Conservation (phyloP, 1,284 basidiomycete genomes). For the Melampsora larici-populina region DNA sequence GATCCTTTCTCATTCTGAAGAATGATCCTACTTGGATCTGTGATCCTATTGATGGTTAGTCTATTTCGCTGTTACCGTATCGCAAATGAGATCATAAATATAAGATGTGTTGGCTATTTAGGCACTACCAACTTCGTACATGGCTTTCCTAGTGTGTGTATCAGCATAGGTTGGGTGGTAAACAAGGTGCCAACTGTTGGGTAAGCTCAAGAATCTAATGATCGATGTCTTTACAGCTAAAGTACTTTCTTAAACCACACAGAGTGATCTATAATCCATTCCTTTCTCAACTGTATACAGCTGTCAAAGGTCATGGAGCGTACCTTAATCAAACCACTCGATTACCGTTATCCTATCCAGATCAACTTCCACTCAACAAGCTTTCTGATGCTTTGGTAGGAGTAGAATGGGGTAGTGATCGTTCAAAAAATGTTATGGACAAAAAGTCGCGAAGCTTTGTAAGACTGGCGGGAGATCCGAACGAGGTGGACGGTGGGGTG, state of each 20-base stretch:
- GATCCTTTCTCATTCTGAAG: slow-evolving; percentile 39
- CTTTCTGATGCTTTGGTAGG: slow-evolving; percentile 79
- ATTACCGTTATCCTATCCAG: slow-evolving; percentile 65
- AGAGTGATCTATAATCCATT: slow-evolving; percentile 89
- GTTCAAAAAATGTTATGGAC: slow-evolving; percentile 62
- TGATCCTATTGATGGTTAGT: slow-evolving; percentile 40
- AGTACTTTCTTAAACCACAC: neutral
- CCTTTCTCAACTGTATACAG: slow-evolving; percentile 79
- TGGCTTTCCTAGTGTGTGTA: slow-evolving; percentile 81
- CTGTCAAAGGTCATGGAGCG: slow-evolving; percentile 72
- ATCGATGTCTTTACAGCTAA: neutral
- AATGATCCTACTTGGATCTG: slow-evolving; percentile 28
- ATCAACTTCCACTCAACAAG: slow-evolving; percentile 68
- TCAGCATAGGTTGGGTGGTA: slow-evolving; percentile 85
- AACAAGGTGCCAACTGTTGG: slow-evolving; percentile 73
- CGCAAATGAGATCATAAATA: slow-evolving; percentile 21
- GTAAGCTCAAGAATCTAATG: slow-evolving; percentile 45
- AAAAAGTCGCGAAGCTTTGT: slow-evolving; percentile 71
- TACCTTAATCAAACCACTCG: slow-evolving; percentile 64
- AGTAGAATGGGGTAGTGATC: slow-evolving; percentile 88
- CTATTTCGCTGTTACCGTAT: neutral
- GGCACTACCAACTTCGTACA: slow-evolving; percentile 94
- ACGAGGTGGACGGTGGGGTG: slow-evolving; percentile 65
- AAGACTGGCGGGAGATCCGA: slow-evolving; percentile 71
- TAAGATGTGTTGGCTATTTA: slow-evolving; percentile 57